Conservation (phyloP, 805 yeast species). For the Hanseniaspora clermontiae region DNA sequence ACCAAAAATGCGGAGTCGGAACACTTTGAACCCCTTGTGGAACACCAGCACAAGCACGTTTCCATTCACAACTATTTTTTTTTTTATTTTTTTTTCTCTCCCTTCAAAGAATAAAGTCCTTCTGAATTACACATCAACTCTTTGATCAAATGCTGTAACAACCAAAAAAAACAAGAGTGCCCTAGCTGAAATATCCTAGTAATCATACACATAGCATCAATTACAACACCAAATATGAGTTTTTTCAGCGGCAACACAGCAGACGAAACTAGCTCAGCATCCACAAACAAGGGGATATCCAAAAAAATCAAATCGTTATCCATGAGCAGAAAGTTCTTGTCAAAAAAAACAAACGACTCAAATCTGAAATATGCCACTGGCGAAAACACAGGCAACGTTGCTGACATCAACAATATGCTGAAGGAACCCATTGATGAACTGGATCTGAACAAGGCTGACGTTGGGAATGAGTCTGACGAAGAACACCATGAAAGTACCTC, state of each 20-base stretch:
- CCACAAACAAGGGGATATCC: neutral
- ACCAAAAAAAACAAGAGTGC: too few species aligned
- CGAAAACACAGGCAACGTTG: neutral
- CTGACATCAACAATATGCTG: slow-evolving; percentile 4
- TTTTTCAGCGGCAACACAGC: neutral
- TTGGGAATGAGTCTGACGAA: neutral
- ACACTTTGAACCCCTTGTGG: too few species aligned
- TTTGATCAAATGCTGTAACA: too few species aligned
- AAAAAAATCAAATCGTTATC: slow-evolving; percentile 1
- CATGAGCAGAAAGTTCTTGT: slow-evolving; percentile 4
- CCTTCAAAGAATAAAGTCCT: too few species aligned
- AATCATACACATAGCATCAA: neutral
- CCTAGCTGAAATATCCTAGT: too few species aligned
- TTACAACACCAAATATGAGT: neutral
- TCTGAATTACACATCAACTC: too few species aligned
- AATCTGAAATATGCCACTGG: neutral
- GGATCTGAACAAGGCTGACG: neutral
- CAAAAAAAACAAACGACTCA: neutral
- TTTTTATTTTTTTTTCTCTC: too few species aligned
- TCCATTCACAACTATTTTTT: too few species aligned
- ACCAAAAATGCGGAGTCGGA: too few species aligned
- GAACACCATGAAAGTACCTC: neutral
- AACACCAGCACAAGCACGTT: too few species aligned
- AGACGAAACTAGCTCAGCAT: neutral
- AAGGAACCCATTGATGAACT: neutral